Percentiles rank a stretch among this genome's conserved stretches.
Evolutionary conservation across 345 rosid genomes (phyloP).

Genomic region (Syzygium aromaticum): DNA sequence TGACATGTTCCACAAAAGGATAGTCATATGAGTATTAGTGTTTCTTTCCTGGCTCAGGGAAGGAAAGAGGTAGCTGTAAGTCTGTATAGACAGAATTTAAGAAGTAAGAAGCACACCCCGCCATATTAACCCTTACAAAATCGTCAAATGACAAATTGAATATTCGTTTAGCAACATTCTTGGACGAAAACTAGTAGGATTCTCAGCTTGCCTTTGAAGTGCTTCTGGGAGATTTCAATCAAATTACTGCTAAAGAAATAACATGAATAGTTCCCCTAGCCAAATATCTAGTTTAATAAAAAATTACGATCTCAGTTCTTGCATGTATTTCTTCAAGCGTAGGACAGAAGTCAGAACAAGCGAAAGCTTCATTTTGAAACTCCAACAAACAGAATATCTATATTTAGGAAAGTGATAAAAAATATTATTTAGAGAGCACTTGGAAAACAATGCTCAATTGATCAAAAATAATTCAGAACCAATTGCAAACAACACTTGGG

Average conservation of each 20-base stretch:
- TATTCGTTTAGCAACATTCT: not conserved
- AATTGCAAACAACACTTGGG: not conserved
- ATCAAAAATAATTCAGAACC: not conserved
- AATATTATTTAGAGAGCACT: not conserved
- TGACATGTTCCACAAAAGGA: not conserved
- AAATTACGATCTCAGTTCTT: not conserved
- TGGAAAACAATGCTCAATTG: not conserved
- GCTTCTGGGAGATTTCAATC: not conserved
- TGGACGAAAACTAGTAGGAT: not conserved
- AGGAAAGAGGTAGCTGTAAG: not conserved
- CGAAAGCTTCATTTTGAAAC: constrained; percentile 81
- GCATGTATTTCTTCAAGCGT: not conserved
- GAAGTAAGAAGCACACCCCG: not conserved
- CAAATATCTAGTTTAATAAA: not conserved
- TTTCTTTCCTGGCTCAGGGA: not conserved
- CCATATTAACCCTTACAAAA: not conserved
- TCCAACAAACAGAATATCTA: constrained; percentile 97
- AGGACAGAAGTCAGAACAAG: constrained; percentile 12
- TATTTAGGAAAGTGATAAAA: constrained; percentile 45
- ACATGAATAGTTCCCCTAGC: not conserved
- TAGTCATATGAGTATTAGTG: not conserved
- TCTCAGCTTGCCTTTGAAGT: not conserved
- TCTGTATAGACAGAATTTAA: not conserved
- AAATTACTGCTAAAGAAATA: not conserved
- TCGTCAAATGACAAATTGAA: not conserved